A percentile compares a stretch with the other conserved stretches of the same genome.
phyloP scores from a whole-genome alignment of 495 filamentous ascomycete species.

The Penicillium atrosanguineum region DNA sequence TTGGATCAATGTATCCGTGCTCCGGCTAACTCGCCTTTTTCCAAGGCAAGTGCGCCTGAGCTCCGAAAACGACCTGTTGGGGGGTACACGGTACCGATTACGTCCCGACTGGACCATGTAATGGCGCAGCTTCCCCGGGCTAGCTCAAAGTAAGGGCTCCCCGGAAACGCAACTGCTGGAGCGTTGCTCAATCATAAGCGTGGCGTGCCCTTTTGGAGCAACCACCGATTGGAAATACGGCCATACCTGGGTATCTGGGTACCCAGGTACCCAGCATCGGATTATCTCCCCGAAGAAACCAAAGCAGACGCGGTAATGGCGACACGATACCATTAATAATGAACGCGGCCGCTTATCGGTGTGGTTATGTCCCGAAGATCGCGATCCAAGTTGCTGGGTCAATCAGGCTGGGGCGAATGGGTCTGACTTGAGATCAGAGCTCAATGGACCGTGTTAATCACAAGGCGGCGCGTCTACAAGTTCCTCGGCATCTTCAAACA shows the following conservation, averaged over 20 bases:
- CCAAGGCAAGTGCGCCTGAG: not conserved
- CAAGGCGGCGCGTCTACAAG: conserved; percentile 10
- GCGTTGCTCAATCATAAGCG: conserved; percentile 23
- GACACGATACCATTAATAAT: not conserved
- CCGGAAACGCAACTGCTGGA: conserved; percentile 2
- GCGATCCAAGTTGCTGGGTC: conserved; percentile 7
- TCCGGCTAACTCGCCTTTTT: not conserved
- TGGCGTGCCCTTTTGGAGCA: conserved; percentile 17
- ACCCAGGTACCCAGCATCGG: not conserved
- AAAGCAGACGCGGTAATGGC: not conserved
- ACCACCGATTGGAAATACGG: conserved; percentile 22
- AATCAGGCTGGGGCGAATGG: not conserved
- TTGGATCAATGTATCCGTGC: conserved; percentile 2
- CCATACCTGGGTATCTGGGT: conserved; percentile 3
- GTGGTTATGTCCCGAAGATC: conserved; percentile 3
- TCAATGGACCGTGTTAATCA: conserved; percentile 3
- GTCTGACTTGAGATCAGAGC: not conserved
- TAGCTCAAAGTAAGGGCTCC: conserved; percentile 23
- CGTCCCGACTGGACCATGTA: conserved; percentile 1
- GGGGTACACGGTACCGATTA: not conserved
- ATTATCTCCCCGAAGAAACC: not conserved
- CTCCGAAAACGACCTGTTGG: not conserved
- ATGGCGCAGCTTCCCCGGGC: conserved; percentile 3
- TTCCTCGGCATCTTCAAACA: conserved; percentile 1
- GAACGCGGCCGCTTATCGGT: not conserved